Evolutionary conservation across 805 yeast species (phyloP).

Genomic region (Isabelozyma rhagii): DNA sequence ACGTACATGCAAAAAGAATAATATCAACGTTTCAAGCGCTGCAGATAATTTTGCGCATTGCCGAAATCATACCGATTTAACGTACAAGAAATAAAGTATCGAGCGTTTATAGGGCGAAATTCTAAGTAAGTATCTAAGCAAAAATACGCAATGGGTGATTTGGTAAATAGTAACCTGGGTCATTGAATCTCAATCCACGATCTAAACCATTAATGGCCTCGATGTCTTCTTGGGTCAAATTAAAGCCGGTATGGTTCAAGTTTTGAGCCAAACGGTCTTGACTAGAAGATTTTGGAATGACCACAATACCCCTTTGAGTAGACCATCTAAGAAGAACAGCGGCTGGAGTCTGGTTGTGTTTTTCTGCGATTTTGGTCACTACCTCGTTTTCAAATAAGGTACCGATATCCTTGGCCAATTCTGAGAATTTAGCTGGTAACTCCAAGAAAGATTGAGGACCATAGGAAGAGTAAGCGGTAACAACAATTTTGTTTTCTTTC

Average conservation of each 20-base stretch:
- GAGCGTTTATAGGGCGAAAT: no score
- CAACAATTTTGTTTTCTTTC: constrained; percentile 32
- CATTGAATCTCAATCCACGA: constrained; percentile 30
- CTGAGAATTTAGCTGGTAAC: constrained; percentile 15
- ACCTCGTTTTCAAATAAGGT: constrained; percentile 3
- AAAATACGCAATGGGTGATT: neutral
- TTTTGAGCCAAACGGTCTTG: constrained; percentile 21
- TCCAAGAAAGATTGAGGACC: constrained; percentile 7
- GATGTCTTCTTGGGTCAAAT: constrained; percentile 35
- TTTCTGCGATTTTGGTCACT: constrained; percentile 15
- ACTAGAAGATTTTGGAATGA: constrained; percentile 24
- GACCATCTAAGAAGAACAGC: constrained; percentile 26
- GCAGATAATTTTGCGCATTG: no score
- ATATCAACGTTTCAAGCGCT: no score
- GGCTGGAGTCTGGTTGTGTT: constrained; percentile 18
- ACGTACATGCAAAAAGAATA: no score
- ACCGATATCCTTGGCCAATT: constrained; percentile 14
- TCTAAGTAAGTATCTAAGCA: neutral
- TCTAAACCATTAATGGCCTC: constrained; percentile 22
- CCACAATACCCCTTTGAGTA: constrained; percentile 22
- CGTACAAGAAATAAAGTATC: no score
- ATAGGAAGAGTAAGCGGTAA: constrained; percentile 26
- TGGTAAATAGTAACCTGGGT: constrained; percentile 20
- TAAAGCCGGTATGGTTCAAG: constrained; percentile 19
- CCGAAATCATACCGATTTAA: no score